Percentiles rank a stretch among this genome's conserved stretches.
Conservation (phyloP, 2,329 filamentous ascomycete species). For the Alternaria solani region DNA sequence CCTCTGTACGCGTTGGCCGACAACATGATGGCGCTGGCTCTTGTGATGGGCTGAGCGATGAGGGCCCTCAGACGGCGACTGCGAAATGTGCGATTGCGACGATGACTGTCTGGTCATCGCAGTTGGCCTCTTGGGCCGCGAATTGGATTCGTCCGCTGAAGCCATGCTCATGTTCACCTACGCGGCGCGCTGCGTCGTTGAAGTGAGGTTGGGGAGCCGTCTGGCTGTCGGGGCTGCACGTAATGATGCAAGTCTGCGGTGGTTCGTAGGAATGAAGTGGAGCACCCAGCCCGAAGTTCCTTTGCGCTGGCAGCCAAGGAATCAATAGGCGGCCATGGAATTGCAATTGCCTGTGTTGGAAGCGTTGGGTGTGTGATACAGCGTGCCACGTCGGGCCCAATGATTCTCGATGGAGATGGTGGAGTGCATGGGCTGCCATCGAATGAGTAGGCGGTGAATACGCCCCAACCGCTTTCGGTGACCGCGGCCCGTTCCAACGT, state of each 20-base stretch:
- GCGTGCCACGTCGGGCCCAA: constrained; percentile 47
- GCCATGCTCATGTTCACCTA: constrained; percentile 46
- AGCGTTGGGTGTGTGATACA: constrained; percentile 36
- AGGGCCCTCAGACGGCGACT: constrained; percentile 48
- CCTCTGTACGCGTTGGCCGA: constrained; percentile 51
- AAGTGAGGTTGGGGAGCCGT: constrained; percentile 17
- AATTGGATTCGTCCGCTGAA: constrained; percentile 44
- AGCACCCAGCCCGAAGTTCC: constrained; percentile 18
- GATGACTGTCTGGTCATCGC: constrained; percentile 49
- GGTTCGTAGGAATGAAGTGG: constrained; percentile 15
- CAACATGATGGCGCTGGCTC: constrained; percentile 51
- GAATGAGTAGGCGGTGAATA: constrained; percentile 40
- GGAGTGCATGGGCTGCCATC: constrained; percentile 32
- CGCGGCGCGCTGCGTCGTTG: constrained; percentile 28
- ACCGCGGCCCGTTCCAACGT: constrained; percentile 37
- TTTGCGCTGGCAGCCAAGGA: constrained; percentile 24
- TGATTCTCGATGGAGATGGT: constrained; percentile 34
- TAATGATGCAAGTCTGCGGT: constrained; percentile 16
- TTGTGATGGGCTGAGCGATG: constrained; percentile 42
- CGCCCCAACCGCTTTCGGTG: constrained; percentile 36
- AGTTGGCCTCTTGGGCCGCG: constrained; percentile 48
- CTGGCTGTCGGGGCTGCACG: constrained; percentile 22
- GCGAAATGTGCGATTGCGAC: constrained; percentile 48
- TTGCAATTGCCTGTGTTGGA: constrained; percentile 41
- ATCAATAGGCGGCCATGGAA: constrained; percentile 34